Evolutionary conservation across 1,139 yeast species (phyloP), one percentile per base, ranked within the genome.

Genomic region (Blastobotrys petasosporus): DNA sequence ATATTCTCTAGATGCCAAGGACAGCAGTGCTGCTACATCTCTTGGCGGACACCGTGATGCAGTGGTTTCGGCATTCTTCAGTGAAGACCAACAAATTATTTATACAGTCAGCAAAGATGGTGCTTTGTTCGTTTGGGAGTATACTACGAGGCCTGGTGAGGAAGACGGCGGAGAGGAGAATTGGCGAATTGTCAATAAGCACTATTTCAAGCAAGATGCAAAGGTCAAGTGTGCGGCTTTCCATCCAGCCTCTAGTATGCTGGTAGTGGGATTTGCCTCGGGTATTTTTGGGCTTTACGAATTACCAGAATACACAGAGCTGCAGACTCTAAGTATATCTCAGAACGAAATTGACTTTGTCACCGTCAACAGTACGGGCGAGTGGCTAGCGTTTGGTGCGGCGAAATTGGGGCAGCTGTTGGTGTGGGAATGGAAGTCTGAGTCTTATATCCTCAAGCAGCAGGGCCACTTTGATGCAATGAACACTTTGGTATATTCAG

Each of bases 351-450:
- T 92, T 35, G 88, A 85, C 59, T 80, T 90, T 9, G 94, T 92
- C 2, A 69, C 80, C 16, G 76, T 92, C 43, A 92, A 92, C 64
- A 68, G 73, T 8, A 73, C 92, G 4, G 99, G 98, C 17, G 98
- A 92, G 65, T 92, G 99, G 99, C 70, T 94, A 41, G 95, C 97
- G 0, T 86, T 92, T 66, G 98, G 98, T 4, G 88, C 97, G 0
- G 71, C 90, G 15, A 82, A 81, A 58, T 68, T 86, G 32, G 98
- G 98, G n/a, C 99, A 92, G 66, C 69, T 92, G 46, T 69, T 92
- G 50, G 98, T 92, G 0, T 92, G 95, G 72, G 99, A 92, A 72
- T 92, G 99, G 99, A 97, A 92, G 69, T 85, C 95, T 2, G 98
- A 92, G 65, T 86, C 97, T 0, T 92, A 92, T 62, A 84, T 92